Conservation (phyloP, 2,329 filamentous ascomycete species). For the Neonectria hederae region DNA sequence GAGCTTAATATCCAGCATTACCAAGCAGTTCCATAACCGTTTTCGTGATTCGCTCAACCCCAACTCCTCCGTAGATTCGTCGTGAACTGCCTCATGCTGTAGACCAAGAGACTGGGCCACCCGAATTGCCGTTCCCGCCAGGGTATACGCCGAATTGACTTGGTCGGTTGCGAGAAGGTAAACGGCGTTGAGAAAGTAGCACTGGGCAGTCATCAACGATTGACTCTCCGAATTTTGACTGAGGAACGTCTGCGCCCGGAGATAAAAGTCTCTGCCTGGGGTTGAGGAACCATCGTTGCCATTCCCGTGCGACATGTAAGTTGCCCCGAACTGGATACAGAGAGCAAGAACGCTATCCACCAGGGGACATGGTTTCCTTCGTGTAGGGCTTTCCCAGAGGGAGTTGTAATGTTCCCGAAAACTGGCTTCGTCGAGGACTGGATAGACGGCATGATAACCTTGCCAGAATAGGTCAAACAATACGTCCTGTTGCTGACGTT, state of each 20-base stretch:
- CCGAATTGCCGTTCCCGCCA: slow-evolving; percentile 30
- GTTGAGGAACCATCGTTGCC: slow-evolving; percentile 50
- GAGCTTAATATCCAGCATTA: slow-evolving; percentile 31
- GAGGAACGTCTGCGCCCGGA: slow-evolving; percentile 55
- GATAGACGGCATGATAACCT: slow-evolving; percentile 53
- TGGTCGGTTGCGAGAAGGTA: slow-evolving; percentile 49
- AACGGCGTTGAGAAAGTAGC: slow-evolving; percentile 54
- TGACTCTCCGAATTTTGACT: slow-evolving; percentile 54
- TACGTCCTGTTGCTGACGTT: slow-evolving; percentile 56
- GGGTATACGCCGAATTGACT: slow-evolving; percentile 31
- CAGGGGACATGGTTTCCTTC: slow-evolving; percentile 56
- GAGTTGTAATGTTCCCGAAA: slow-evolving; percentile 39
- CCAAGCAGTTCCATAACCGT: slow-evolving; percentile 35
- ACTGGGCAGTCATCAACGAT: slow-evolving; percentile 56
- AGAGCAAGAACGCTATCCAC: slow-evolving; percentile 63
- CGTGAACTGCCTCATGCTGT: slow-evolving; percentile 6
- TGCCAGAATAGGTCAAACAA: slow-evolving; percentile 60
- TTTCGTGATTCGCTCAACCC: not conserved
- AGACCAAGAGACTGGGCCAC: slow-evolving; percentile 34
- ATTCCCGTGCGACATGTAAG: slow-evolving; percentile 31
- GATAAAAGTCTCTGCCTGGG: slow-evolving; percentile 53
- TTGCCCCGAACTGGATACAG: slow-evolving; percentile 58
- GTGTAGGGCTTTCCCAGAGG: slow-evolving; percentile 28
- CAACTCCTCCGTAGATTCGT: not conserved
- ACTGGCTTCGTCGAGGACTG: slow-evolving; percentile 44